Evolutionary conservation across 2,329 filamentous ascomycete species (phyloP), one percentile per base, ranked within the genome.

Genomic region (Colletotrichum lindemuthianum): DNA sequence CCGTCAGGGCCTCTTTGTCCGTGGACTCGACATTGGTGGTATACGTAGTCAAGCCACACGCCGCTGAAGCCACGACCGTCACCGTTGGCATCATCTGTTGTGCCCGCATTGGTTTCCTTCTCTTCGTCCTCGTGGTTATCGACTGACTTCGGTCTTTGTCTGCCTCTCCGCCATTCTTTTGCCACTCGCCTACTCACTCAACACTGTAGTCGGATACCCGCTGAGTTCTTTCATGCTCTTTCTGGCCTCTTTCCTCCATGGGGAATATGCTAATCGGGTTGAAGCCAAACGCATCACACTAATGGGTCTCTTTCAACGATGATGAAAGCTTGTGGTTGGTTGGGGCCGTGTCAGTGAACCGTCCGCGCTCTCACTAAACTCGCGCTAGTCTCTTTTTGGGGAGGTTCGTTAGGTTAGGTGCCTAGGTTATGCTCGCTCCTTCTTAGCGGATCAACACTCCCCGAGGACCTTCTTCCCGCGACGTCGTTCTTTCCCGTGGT

Each of bases 301-400:
- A 32, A 48, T 48, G 55, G 55, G 15, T 37, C 58, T 24, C 11
- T 24, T 47, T 39, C n/a, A 32, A 32, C 33, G 34, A 51, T 13
- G 15, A 39, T 24, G 41, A 49, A 61, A 60, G 50, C 63, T 65
- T 61, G 52, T 65, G 61, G 51, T 56, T 61, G 58, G 61, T 51
- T 50, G 36, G 45, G 57, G 9, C 51, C 47, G 41, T 51, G 57
- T 60, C 61, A 43, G 40, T 16, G 13, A 34, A 4, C 40, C 34
- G 51, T 36, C 61, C 47, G 61, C 2, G 40, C 61, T 13, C 4
- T 32, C 50, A 36, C 50, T 50, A 49, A 51, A 34, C 39, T n/a
- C 24, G 15, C 13, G 39, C 49, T 64, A 64, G n/a, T 3, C 56
- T 16, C 41, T 4, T 24, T 24, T 24, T 15, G 24, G 24, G 10